Conservation (phyloP, 83 land plant genomes). For the Larix sibirica region DNA sequence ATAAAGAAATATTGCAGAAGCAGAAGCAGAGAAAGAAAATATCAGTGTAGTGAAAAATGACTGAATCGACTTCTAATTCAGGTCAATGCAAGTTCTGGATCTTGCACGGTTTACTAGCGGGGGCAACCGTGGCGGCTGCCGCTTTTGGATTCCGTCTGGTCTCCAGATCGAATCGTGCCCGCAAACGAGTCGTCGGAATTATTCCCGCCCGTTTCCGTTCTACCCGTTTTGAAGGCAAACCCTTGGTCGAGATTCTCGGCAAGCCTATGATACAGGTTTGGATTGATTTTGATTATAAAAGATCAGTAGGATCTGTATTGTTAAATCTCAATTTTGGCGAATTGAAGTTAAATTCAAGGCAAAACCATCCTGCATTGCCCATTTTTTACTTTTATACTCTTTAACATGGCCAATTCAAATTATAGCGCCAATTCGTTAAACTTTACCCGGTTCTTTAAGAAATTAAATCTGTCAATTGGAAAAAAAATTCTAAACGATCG, state of each 20-base stretch:
- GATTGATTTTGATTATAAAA: background rate
- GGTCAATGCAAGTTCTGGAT: slow-evolving; percentile 28
- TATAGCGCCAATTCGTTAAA: background rate
- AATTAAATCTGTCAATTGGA: background rate
- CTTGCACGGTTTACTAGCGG: slow-evolving; percentile 41
- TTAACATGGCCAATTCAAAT: background rate
- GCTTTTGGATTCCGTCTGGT: slow-evolving; percentile 20
- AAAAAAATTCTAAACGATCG: no score
- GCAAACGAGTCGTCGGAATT: slow-evolving; percentile 87
- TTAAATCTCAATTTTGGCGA: background rate
- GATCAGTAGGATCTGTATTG: background rate
- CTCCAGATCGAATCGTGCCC: slow-evolving; percentile 29
- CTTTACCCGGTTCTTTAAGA: background rate
- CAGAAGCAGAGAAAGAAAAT: no score
- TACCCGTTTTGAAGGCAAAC: slow-evolving; percentile 94
- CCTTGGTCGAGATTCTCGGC: slow-evolving; percentile 85
- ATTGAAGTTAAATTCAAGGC: background rate
- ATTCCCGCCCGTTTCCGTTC: slow-evolving; percentile 96
- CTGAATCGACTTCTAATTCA: background rate
- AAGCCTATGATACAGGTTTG: slow-evolving; percentile 99
- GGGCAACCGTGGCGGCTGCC: slow-evolving; percentile 36
- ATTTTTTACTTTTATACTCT: background rate
- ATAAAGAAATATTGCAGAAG: no score
- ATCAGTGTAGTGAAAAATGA: no score
- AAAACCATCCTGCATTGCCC: background rate